phyloP scores from a whole-genome alignment of 73 alveolate species.

The Paramecium sonneborni region DNA sequence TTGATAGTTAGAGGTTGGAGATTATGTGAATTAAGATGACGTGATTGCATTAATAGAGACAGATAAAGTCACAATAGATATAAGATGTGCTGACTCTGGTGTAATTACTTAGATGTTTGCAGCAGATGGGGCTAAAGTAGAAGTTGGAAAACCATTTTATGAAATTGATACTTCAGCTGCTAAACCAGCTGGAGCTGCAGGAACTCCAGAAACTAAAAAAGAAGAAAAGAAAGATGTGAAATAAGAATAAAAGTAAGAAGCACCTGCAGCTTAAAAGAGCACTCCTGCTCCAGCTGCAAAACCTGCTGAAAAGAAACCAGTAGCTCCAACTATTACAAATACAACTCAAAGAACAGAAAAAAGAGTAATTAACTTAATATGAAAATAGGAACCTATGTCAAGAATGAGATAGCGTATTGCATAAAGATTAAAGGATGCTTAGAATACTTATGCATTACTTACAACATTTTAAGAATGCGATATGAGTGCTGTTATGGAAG shows the following conservation, averaged over 20 bases:
- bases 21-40: slow-evolving; percentile 66
- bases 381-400: slow-evolving; percentile 72
- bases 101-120: slow-evolving; percentile 58
- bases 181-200: slow-evolving; percentile 67
- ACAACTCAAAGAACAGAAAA: slow-evolving; percentile 77
- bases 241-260: not conserved
- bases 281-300: slow-evolving; percentile 63
- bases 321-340: slow-evolving; percentile 32
- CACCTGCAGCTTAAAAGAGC: slow-evolving; percentile 27
- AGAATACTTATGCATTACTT: slow-evolving; percentile 87
- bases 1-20: slow-evolving; percentile 67
- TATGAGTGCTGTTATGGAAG: slow-evolving; percentile 87
- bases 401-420: slow-evolving; percentile 89
- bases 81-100: slow-evolving; percentile 68
- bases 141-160: slow-evolving; percentile 72
- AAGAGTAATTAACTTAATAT: slow-evolving; percentile 49
- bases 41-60: slow-evolving; percentile 67
- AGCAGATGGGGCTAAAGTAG: slow-evolving; percentile 64
- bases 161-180: slow-evolving; percentile 66
- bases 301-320: slow-evolving; percentile 59
- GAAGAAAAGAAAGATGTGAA: slow-evolving; percentile 62
- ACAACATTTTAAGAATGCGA: slow-evolving; percentile 89
- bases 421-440: slow-evolving; percentile 87
- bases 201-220: not conserved
- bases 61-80: slow-evolving; percentile 63